Conservation (phyloP, 148 eudicot species). For the Vaccinium darrowii region DNA sequence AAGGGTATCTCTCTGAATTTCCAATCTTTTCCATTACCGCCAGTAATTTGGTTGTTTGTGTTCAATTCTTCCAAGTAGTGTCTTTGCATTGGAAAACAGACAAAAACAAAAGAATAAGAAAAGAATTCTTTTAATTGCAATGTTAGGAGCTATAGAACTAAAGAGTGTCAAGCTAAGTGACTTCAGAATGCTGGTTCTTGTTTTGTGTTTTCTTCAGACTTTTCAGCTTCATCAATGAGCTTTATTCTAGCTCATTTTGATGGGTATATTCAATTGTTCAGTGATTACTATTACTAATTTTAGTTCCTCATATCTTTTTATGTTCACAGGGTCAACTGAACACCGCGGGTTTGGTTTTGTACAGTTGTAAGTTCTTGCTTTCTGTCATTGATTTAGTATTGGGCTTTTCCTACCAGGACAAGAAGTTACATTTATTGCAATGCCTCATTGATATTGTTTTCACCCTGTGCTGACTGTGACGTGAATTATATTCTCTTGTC, state of each 20-base stretch:
- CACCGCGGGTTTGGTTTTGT: constrained; percentile 84
- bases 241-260: neutral
- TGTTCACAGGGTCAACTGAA: constrained; percentile 65
- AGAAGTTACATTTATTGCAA: neutral
- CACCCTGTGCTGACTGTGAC: neutral
- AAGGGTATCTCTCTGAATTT: constrained; percentile 45
- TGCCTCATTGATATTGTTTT: neutral
- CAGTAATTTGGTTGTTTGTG: neutral
- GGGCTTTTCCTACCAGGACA: neutral
- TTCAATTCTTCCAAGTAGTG: neutral
- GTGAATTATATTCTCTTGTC: neutral
- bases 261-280: neutral
- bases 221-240: neutral
- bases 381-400: neutral
- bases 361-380: constrained; percentile 71
- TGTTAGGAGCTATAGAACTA: neutral
- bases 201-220: neutral
- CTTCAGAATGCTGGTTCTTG: neutral
- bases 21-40: neutral
- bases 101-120: neutral
- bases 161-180: neutral
- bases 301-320: neutral
- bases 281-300: neutral
- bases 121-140: neutral
- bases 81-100: neutral